Evolutionary conservation across 805 yeast species (phyloP).

Genomic region (Candida broadrunensis): DNA sequence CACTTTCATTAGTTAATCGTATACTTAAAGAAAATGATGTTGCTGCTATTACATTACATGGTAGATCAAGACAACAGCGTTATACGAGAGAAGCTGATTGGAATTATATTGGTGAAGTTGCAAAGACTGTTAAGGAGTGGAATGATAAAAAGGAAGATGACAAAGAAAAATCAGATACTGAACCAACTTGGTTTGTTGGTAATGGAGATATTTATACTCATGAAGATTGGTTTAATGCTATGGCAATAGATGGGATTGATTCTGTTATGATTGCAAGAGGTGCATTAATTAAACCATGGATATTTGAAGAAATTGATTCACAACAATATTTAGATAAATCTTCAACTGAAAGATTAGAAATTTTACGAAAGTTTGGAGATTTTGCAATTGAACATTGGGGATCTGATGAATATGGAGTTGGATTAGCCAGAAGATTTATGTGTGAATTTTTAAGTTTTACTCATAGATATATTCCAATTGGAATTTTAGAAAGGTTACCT

Average conservation of each 20-base stretch:
- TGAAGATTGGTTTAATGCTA: constrained; percentile 83
- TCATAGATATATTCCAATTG: constrained; percentile 92
- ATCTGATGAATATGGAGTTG: constrained; percentile 90
- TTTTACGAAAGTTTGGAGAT: constrained; percentile 64
- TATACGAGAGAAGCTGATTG: constrained; percentile 91
- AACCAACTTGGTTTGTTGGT: constrained; percentile 81
- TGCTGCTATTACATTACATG: constrained; percentile 91
- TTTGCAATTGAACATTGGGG: constrained; percentile 98
- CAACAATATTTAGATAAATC: constrained; percentile 88
- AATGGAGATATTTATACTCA: constrained; percentile 89
- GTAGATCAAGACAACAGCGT: constrained; percentile 94
- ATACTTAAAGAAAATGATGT: constrained; percentile 76
- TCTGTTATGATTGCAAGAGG: constrained; percentile 98
- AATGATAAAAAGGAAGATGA: constrained; percentile 54
- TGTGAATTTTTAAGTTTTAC: constrained; percentile 95
- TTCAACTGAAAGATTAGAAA: constrained; percentile 83
- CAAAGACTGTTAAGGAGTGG: constrained; percentile 59
- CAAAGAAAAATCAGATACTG: constrained; percentile 55
- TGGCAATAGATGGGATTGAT: constrained; percentile 69
- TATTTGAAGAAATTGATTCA: constrained; percentile 90
- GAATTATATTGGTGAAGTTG: constrained; percentile 80
- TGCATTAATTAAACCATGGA: constrained; percentile 98
- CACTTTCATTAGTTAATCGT: constrained; percentile 70
- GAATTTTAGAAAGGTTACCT: constrained; percentile 84
- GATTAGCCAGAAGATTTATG: constrained; percentile 81